Evolutionary conservation across 2,329 filamentous ascomycete species (phyloP).

Genomic region (Graphilbum fragrans): DNA sequence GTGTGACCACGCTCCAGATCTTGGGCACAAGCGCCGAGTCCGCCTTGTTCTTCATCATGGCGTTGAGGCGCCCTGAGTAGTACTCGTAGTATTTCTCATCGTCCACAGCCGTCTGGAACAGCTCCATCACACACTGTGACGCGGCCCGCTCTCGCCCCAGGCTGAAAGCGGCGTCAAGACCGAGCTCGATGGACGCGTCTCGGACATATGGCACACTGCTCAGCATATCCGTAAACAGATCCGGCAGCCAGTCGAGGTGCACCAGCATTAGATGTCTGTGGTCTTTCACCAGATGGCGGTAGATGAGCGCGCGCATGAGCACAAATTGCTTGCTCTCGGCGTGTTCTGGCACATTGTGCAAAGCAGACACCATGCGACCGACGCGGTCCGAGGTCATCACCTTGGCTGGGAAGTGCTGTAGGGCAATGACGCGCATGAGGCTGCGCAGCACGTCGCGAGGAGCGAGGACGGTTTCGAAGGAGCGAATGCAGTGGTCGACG

Average conservation of each 20-base stretch:
- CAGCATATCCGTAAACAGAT: slow-evolving; percentile 72
- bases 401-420: slow-evolving; percentile 65
- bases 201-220: slow-evolving; percentile 69
- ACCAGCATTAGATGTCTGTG: slow-evolving; percentile 56
- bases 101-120: slow-evolving; percentile 47
- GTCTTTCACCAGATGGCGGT: slow-evolving; percentile 59
- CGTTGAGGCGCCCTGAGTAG: slow-evolving; percentile 53
- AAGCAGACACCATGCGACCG: slow-evolving; percentile 54
- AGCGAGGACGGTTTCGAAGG: slow-evolving; percentile 53
- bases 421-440: slow-evolving; percentile 67
- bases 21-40: slow-evolving; percentile 61
- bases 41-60: slow-evolving; percentile 54
- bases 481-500: slow-evolving; percentile 66
- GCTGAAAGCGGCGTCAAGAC: slow-evolving; percentile 54
- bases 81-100: slow-evolving; percentile 56
- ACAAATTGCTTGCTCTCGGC: slow-evolving; percentile 67
- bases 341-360: slow-evolving; percentile 62
- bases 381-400: slow-evolving; percentile 63
- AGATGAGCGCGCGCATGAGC: slow-evolving; percentile 65
- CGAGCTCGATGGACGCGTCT: slow-evolving; percentile 60
- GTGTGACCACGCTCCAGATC: slow-evolving; percentile 75
- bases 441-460: slow-evolving; percentile 71
- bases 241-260: slow-evolving; percentile 67
- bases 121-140: slow-evolving; percentile 52
- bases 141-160: slow-evolving; percentile 59